Evolutionary conservation across 1,284 basidiomycete species (phyloP).

Genomic region (Pseudozyma pruni): DNA sequence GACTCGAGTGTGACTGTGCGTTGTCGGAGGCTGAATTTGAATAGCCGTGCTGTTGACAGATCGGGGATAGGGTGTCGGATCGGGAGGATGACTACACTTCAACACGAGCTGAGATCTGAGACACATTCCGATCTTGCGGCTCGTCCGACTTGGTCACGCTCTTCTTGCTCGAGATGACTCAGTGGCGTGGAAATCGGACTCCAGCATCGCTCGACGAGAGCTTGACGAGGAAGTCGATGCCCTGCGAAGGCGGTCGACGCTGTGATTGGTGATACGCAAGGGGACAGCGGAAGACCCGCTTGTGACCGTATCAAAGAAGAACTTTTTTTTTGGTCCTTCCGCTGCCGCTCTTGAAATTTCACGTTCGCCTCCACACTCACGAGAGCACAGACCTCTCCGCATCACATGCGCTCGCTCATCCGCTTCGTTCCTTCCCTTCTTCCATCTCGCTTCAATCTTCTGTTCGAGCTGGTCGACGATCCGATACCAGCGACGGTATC

Average conservation of each 20-base stretch:
- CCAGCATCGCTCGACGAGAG: too few relatives aligned
- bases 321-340: neutral
- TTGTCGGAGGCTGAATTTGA: too few relatives aligned
- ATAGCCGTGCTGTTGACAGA: neutral
- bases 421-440: neutral
- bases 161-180: too few relatives aligned
- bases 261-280: neutral
- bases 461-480: neutral
- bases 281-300: neutral
- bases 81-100: too few relatives aligned
- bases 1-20: too few relatives aligned
- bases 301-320: neutral
- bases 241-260: neutral
- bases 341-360: too few relatives aligned
- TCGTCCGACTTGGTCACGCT: too few relatives aligned
- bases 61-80: slow-evolving; percentile 2
- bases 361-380: slow-evolving; percentile 1
- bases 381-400: neutral
- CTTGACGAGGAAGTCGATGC: too few relatives aligned
- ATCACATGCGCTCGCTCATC: neutral
- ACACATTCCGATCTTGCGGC: slow-evolving; percentile 6
- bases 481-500: too few relatives aligned
- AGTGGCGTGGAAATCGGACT: neutral
- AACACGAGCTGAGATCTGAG: neutral
- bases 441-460: neutral